Evolutionary conservation across 2,329 filamentous ascomycete species (phyloP).

Genomic region (Colletotrichum incanum): DNA sequence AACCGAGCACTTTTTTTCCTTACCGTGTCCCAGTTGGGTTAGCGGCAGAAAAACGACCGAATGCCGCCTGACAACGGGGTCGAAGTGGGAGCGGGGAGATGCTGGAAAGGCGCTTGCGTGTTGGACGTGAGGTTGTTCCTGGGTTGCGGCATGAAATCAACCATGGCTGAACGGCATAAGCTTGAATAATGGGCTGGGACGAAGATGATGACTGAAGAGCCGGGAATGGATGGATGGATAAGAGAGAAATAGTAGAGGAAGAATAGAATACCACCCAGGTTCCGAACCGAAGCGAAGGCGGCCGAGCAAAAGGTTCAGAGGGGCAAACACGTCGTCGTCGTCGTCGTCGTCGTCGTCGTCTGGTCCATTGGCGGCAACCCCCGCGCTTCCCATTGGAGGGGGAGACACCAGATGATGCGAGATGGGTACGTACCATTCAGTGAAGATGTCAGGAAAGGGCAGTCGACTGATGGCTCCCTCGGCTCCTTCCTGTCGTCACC

Average conservation of each 20-base stretch:
- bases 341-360: background rate
- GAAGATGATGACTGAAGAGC: background rate
- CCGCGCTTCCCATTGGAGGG: background rate
- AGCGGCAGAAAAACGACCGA: conserved; percentile 1
- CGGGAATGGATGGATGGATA: background rate
- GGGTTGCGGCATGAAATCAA: background rate
- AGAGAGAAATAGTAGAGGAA: too few relatives aligned
- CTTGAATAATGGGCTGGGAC: background rate
- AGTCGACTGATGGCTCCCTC: background rate
- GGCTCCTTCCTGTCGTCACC: background rate
- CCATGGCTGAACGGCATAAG: background rate
- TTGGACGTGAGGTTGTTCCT: background rate
- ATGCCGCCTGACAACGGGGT: background rate
- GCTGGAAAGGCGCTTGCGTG: background rate
- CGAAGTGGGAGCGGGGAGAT: background rate
- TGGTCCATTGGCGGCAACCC: background rate
- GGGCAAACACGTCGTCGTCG: background rate
- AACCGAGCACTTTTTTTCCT: conserved; percentile 3
- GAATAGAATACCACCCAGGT: background rate
- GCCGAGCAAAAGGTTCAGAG: background rate
- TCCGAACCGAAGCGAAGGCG: background rate
- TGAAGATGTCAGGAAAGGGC: background rate
- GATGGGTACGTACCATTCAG: background rate
- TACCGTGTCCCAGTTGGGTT: conserved; percentile 1
- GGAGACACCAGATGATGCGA: background rate